Percentiles rank a stretch among this genome's conserved stretches.
Conservation (phyloP, 148 eudicot species). For the Persicaria tinctoria region DNA sequence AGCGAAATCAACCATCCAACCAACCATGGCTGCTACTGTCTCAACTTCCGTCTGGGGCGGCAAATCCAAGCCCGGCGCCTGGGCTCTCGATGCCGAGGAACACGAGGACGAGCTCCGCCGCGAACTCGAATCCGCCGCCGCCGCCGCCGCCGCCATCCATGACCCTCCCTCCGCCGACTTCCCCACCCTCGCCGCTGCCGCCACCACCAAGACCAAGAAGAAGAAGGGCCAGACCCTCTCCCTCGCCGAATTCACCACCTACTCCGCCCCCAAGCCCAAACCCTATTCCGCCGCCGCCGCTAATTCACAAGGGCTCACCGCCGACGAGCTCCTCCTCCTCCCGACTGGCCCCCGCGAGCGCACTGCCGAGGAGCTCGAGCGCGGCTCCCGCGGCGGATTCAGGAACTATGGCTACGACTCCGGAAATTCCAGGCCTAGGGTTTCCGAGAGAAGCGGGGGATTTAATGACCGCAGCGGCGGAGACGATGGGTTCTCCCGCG, state of each 20-base stretch:
- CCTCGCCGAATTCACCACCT: slow-evolving; percentile 44
- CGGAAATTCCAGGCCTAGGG: slow-evolving; percentile 32
- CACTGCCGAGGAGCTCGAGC: slow-evolving; percentile 72
- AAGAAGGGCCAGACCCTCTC: slow-evolving; percentile 59
- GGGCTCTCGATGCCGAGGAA: slow-evolving; percentile 93
- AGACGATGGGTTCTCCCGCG: slow-evolving; percentile 49
- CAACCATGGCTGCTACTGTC: slow-evolving; percentile 75
- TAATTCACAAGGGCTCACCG: slow-evolving; percentile 18
- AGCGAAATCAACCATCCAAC: not conserved
- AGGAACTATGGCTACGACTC: slow-evolving; percentile 25
- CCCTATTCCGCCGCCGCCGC: not conserved
- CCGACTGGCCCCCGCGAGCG: slow-evolving; percentile 87
- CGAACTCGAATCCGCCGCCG: too few species aligned
- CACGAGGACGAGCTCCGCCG: slow-evolving; percentile 54
- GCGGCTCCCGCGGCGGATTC: slow-evolving; percentile 46
- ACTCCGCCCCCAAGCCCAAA: slow-evolving; percentile 16
- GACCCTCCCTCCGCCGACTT: slow-evolving; percentile 41
- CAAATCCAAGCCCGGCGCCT: slow-evolving; percentile 81
- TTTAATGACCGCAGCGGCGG: slow-evolving; percentile 17
- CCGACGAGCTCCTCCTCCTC: slow-evolving; percentile 40
- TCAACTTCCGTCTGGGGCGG: slow-evolving; percentile 55
- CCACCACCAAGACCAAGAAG: slow-evolving; percentile 67
- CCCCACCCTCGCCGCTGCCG: slow-evolving; percentile 61
- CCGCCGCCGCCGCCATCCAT: not conserved
- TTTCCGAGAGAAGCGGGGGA: slow-evolving; percentile 26